A percentile compares a stretch with the other conserved stretches of the same genome.
These are phyloP conservation scores for Gynochthodes officinalis DNA, from an alignment of 257 asterid genomes.

Conservation along the genomic window DNA sequence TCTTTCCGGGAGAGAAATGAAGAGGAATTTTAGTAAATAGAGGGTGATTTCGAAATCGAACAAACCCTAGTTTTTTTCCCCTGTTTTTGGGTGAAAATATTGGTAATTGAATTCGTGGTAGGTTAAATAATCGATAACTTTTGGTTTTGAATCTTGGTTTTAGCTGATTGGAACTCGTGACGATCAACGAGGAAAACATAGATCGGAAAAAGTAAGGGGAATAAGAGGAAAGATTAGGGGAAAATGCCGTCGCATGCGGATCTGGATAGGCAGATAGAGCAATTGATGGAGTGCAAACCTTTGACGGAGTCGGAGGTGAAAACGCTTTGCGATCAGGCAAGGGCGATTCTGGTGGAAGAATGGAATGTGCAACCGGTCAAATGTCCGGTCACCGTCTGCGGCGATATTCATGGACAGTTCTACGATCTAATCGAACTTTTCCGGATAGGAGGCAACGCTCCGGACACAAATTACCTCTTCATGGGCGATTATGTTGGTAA, in stretches of 20 bases:
- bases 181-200: constrained; percentile 18
- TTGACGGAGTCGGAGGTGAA: constrained; percentile 76
- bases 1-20: constrained; percentile 16
- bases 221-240: constrained; percentile 3
- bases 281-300: constrained; percentile 91
- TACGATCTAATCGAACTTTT: constrained; percentile 90
- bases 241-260: constrained; percentile 84
- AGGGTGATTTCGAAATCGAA: constrained; percentile 17
- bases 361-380: constrained; percentile 96
- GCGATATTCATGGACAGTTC: constrained; percentile 88
- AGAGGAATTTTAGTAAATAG: constrained; percentile 22
- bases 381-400: constrained; percentile 94
- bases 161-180: not conserved
- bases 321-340: constrained; percentile 77
- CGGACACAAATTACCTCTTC: constrained; percentile 86
- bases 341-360: constrained; percentile 80
- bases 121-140: not conserved
- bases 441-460: constrained; percentile 80
- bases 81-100: not conserved
- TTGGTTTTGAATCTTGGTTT: not conserved
- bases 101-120: constrained; percentile 14
- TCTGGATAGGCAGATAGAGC: constrained; percentile 87
- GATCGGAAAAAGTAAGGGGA: constrained; percentile 31
- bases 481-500: constrained; percentile 96
- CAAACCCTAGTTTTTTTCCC: not conserved